Base-by-base conservation (phyloP, 2,329 filamentous ascomycete genomes). In the Stenocarpella maydis region DNA sequence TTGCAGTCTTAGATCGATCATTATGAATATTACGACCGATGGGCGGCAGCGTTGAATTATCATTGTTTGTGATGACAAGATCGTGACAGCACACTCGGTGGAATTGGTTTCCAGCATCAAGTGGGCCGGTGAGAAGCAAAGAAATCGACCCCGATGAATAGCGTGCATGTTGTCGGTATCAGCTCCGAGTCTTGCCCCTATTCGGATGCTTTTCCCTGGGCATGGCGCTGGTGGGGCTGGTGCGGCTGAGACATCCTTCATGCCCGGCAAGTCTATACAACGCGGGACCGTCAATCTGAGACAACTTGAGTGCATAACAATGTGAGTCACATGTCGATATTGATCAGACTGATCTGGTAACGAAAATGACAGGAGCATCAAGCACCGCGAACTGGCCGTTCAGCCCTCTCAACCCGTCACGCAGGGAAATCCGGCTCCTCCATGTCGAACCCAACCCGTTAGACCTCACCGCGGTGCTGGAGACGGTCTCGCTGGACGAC, bases 191-290 rank as follows among this genome's bases (percentile, higher is more conserved):
- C 58, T 63, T 63, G 58, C 14, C 58, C 58, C n/a, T 49, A 47
- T 63, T 63, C 43, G 58, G 58, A 47, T 49, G 8, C n/a, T 63
- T 15, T n/a, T n/a, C n/a, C n/a, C 28, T 49, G 19, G 43, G 58
- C 28, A 43, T 63, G 58, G 58, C 58, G 54, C 37, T 17, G 43
- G 58, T n/a, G 28, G 26, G 41, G n/a, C 7, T 6, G 53, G 43
- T 63, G 58, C 58, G 58, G 58, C 58, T 63, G 58, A 63, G 37
- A 43, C 58, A 24, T 49, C 41, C 28, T 49, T 63, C 19, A 24
- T 19, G 41, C 28, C n/a, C 54, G 24, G 26, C 19, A 34, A 6
- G 26, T 26, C 43, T 24, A 14, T 10, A 12, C 19, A 61, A 47
- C 24, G 39, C n/a, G n/a, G n/a, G n/a, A n/a, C n/a, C n/a, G n/a